Evolutionary conservation across 108 stramenopile species (phyloP).

Genomic region (Fistulifera pelliculosa): DNA sequence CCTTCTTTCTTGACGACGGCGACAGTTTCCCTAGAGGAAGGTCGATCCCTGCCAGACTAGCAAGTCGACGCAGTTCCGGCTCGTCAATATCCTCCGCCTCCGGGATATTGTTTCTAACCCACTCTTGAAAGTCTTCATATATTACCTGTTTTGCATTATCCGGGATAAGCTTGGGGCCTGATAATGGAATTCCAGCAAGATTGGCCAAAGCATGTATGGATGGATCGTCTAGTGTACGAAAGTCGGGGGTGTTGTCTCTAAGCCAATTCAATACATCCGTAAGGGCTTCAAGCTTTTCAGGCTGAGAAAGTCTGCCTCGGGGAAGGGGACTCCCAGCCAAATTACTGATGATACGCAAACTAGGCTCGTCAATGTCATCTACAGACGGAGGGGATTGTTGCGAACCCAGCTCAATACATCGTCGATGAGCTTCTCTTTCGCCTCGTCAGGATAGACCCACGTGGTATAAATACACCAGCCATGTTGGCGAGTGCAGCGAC

Average conservation of each 20-base stretch:
- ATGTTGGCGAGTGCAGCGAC: conserved; percentile 1
- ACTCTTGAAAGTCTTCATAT: conserved; percentile 14
- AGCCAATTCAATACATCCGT: conserved; percentile 22
- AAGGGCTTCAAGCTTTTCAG: conserved; percentile 3
- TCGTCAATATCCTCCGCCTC: conserved; percentile 15
- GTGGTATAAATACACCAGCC: conserved; percentile 10
- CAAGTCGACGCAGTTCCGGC: not conserved
- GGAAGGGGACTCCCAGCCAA: conserved; percentile 7
- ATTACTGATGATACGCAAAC: conserved; percentile 6
- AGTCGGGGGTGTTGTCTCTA: not conserved
- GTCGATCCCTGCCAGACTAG: conserved; percentile 2
- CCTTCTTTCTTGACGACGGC: not conserved
- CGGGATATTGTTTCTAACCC: conserved; percentile 20
- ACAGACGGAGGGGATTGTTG: conserved; percentile 6
- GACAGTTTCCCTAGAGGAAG: conserved; percentile 2
- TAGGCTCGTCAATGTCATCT: conserved; percentile 15
- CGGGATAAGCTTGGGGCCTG: conserved; percentile 7
- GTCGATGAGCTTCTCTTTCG: conserved; percentile 10
- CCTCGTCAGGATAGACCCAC: conserved; percentile 5
- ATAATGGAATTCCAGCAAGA: conserved; percentile 6
- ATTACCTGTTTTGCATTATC: conserved; percentile 13
- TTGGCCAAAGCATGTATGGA: conserved; percentile 4
- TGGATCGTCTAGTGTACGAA: conserved; percentile 6
- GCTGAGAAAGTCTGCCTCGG: not conserved
- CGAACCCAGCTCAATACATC: conserved; percentile 20